Evolutionary conservation across 495 filamentous ascomycete genomes (phyloP), one percentile per base, ranked within the genome.

Genomic region (Penicillium cinerascens): DNA sequence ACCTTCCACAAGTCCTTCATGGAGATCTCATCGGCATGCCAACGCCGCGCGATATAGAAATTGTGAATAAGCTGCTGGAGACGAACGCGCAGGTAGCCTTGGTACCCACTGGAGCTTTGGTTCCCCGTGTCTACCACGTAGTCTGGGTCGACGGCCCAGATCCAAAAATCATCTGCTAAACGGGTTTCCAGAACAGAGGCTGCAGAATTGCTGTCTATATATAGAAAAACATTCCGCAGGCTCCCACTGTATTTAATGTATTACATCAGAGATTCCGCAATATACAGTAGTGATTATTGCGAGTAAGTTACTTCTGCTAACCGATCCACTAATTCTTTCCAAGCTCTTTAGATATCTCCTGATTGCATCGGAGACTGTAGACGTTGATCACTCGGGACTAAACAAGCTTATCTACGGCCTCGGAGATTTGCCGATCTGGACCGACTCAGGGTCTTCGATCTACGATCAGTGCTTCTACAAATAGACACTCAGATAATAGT

Each of bases 61-160:
- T 49, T 18, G 38, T 49, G 15, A 21, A 49, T 25, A 49, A 49
- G 23, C 25, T 42, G 47, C 38, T 49, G 47, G 6, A 49, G 47
- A 29, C 47, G 47, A 42, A 49, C 38, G 23, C 38, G 23, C 15
- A 49, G 22, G 20, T 22, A 49, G 16, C 47, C 47, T 49, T 42
- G 21, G 17, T 49, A 49, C 18, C 47, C 38, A 18, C 38, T 49
- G 7, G 44, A 35, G 26, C 17, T 11, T 26, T 38, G 22, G 37
- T 33, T 18, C 16, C n/a, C n/a, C 17, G 20, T 42, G 16, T 49
- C 9, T 33, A 3, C 22, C 8, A 26, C 47, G 9, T 27, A 49
- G 36, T 42, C 47, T 1, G 26, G 47, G 21, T 49, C 47, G 17
- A 49, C 16, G 21, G 47, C 38, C 47, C 47, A 49, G 47, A 49